These are phyloP conservation scores for Hyphopichia pseudoburtonii DNA, from an alignment of 1,139 yeast genomes.

Conservation along the genomic window DNA sequence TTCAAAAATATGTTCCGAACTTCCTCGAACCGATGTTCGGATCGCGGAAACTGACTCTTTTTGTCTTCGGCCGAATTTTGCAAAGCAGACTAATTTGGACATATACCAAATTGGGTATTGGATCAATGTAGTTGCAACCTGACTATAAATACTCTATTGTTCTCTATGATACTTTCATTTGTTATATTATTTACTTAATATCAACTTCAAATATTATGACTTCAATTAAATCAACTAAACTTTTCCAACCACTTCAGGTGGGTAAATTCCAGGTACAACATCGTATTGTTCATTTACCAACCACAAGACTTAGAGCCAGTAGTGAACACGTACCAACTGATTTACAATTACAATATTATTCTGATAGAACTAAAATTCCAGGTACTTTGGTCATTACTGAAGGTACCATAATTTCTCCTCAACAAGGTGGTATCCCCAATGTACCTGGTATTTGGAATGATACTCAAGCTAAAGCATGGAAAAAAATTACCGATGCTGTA, in stretches of 20 bases:
- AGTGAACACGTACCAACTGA: constrained; percentile 44
- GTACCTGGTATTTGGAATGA: constrained; percentile 55
- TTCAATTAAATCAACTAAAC: constrained; percentile 14
- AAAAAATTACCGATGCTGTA: constrained; percentile 44
- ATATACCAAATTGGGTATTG: too few relatives aligned
- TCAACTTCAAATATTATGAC: too few relatives aligned
- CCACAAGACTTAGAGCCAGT: constrained; percentile 50
- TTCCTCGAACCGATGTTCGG: too few relatives aligned
- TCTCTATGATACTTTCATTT: too few relatives aligned
- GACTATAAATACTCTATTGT: too few relatives aligned
- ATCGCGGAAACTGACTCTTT: too few relatives aligned
- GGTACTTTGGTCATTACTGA: constrained; percentile 52
- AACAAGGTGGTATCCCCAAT: constrained; percentile 36
- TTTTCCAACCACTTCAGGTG: constrained; percentile 49
- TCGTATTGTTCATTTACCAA: constrained; percentile 53
- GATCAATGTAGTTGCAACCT: too few relatives aligned
- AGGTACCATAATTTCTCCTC: constrained; percentile 25
- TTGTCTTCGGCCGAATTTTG: too few relatives aligned
- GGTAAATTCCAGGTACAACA: constrained; percentile 37
- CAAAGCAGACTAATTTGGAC: too few relatives aligned
- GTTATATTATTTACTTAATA: too few relatives aligned
- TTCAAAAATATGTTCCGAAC: too few relatives aligned
- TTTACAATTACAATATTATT: constrained; percentile 48
- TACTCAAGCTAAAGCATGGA: constrained; percentile 51
- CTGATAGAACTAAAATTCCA: constrained; percentile 46